Base-by-base conservation (phyloP, 345 rosid species). In the Salix koriyanagi region DNA sequence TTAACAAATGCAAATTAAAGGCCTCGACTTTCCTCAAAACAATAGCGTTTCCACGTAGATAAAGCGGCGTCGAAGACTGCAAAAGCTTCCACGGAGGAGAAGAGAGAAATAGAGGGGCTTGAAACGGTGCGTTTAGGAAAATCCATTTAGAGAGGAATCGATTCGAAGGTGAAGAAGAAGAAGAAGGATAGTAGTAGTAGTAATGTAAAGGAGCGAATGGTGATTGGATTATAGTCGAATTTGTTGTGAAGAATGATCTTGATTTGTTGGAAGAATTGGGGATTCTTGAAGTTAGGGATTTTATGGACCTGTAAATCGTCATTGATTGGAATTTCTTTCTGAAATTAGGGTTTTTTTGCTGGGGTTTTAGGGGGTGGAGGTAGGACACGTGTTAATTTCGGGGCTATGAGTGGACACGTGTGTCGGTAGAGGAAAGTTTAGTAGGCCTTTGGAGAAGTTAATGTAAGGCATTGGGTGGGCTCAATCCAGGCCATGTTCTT, bases 21-120 rank as follows among this genome's bases (percentile, higher is more conserved):
- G 87, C 89, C 84, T 88, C 86, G 52, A 90, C 94, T 34, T 81
- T 87, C 76, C 85, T 79, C 72, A 88, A 42, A 37, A 65, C 83
- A 66, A 87, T 86, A 64, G 65, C 80, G 56, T 82, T 90, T 14
- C 88, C 92, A 15, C 87, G 88, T 54, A 84, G 76, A 71, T 84
- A 41, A 70, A 93, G 86, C 18, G 97, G 99, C 15, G 92, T 90
- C 9, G 99, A 87, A 30, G 96, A 89, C 67, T 91, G 99, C 30
- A 81, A 88, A 65, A 95, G 94, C 83, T 91, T 95, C 98, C 98
- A 93, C 15, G 98, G 98, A 19, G 97, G 92, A 46, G 82, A 84
- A 46, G 91, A 85, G 28, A 93, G 90, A 76, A 90, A 91, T 18
- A 91, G 96, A 66, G 98, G 97, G 56, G 94, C 96, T 39, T 76